These are phyloP conservation scores for Didymosphaeria variabile DNA, from an alignment of 2,329 filamentous ascomycete species.

Conservation along the genomic window DNA sequence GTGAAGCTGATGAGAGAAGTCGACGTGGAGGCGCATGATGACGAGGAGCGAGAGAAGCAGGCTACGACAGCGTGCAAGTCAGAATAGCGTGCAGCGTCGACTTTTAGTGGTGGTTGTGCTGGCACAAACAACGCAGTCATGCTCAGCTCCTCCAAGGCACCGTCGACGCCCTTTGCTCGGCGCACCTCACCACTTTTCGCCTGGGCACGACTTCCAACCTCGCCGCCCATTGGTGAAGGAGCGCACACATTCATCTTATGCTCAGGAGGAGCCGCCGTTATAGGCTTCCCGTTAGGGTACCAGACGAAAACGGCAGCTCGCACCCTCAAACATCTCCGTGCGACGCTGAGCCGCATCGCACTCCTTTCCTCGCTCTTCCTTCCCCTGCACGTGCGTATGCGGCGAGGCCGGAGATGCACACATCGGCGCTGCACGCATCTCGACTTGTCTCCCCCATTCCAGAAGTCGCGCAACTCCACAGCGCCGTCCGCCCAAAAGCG, in stretches of 20 bases:
- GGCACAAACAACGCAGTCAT: no score
- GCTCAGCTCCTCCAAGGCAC: neutral
- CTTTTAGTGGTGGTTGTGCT: no score
- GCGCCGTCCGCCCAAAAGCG: neutral
- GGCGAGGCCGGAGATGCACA: neutral
- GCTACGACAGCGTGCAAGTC: neutral
- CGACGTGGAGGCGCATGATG: neutral
- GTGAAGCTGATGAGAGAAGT: neutral
- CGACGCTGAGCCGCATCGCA: neutral
- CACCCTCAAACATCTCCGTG: slow-evolving; percentile 4
- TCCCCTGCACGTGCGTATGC: neutral
- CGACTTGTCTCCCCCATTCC: neutral
- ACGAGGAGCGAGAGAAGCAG: neutral
- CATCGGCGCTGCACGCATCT: neutral
- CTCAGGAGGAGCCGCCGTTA: neutral
- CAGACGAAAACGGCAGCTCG: slow-evolving; percentile 11
- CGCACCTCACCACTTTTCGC: neutral
- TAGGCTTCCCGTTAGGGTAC: neutral
- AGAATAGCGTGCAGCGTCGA: neutral
- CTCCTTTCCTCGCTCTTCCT: neutral
- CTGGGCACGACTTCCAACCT: neutral
- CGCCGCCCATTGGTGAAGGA: neutral
- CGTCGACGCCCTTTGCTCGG: slow-evolving; percentile 2
- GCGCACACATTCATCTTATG: neutral
- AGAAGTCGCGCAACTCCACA: neutral